phyloP scores from a whole-genome alignment of 176 grass and related monocot species.

The Carex pumila region DNA sequence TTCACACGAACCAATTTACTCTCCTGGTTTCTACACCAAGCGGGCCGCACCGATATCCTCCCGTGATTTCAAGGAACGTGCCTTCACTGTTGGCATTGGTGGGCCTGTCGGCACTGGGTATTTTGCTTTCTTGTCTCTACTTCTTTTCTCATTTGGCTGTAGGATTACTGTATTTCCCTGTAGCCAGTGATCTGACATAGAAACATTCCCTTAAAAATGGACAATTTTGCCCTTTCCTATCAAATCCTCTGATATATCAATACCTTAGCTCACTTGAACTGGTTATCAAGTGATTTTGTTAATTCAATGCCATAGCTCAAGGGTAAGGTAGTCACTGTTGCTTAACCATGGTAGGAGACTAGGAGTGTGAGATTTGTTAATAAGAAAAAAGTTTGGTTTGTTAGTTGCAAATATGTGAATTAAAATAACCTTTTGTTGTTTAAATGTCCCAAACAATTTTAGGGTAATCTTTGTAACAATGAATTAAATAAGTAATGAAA shows the following conservation, averaged over 20 bases:
- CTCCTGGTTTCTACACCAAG: slow-evolving; percentile 83
- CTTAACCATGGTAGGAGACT: not conserved
- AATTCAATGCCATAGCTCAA: not conserved
- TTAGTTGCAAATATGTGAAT: not conserved
- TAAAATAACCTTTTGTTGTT: not conserved
- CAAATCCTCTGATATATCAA: not conserved
- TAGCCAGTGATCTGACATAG: not conserved
- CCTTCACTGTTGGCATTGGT: slow-evolving; percentile 93
- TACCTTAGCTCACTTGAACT: not conserved
- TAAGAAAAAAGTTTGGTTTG: not conserved
- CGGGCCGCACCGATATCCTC: slow-evolving; percentile 53
- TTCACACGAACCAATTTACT: slow-evolving; percentile 97
- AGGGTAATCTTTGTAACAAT: not conserved
- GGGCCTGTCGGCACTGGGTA: slow-evolving; percentile 94
- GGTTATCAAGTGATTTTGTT: not conserved
- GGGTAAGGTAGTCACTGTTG: not conserved
- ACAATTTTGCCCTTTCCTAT: not conserved
- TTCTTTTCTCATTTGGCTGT: not conserved
- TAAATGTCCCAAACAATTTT: not conserved
- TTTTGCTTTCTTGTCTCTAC: not conserved
- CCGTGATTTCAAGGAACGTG: slow-evolving; percentile 68
- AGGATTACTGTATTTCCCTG: not conserved
- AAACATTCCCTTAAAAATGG: not conserved
- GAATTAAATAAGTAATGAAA: not conserved
- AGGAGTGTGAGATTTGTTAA: not conserved